Base-by-base conservation (phyloP, 164 flowering plant species). In the Stephania yunnanensis region DNA sequence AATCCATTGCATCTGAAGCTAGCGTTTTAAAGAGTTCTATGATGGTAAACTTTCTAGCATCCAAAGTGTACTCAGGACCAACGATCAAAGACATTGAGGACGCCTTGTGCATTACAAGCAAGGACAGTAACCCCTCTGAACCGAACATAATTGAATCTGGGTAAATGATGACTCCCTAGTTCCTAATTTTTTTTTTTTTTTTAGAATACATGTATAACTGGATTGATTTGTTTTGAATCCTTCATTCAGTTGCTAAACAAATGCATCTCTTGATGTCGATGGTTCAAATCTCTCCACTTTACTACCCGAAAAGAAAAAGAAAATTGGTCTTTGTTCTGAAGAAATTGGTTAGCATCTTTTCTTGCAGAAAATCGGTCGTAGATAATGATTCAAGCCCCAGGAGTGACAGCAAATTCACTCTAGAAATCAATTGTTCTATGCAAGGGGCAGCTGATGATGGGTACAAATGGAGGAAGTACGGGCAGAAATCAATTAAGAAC, bases 381-480 rank as follows among this genome's bases (percentile, higher is more conserved):
- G 91, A 84, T 13, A 86, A 85, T 74, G 87, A 82, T 9, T 73
- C 81, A 70, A 64, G 80, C 67, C 79, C 79, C 50, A 87, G 85
- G 84, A 77, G 82, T 42, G 93, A 92, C 69, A 81, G 84, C n/a
- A 95, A 87, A 82, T 92, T 90, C 65, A 92, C 92, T 8, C 70
- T 95, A 75, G 89, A 85, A 74, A 86, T 92, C 71, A 95, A 89
- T 80, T 82, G 87, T 75, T 79, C 81, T 45, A 89, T 85, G 46
- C 82, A 82, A 86, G 88, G 84, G 64, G 78, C 87, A 86, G 82
- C 85, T 29, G 96, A 94, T 77, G 98, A 94, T 78, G 98, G 98
- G 42, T 94, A 92, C 70, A 92, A 90, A 83, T 94, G 98, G 98
- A 88, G 98, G 72, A 94, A 94, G 78, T 94, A 94, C 77, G 98